phyloP scores from a whole-genome alignment of 768 basidiomycete species.

The Termitomyces sp. region DNA sequence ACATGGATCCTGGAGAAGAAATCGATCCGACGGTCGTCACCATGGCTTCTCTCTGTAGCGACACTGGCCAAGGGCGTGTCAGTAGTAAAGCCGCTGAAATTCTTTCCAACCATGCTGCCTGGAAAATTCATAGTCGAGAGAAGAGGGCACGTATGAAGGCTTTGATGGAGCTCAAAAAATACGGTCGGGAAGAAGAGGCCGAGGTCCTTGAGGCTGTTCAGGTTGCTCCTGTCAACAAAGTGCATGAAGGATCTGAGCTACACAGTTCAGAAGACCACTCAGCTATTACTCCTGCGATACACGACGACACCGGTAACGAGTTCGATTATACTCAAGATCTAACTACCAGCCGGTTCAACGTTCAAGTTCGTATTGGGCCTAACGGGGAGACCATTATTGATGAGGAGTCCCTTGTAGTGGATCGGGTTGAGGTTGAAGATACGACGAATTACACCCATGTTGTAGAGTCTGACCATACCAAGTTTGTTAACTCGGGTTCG shows the following conservation, averaged over 20 bases:
- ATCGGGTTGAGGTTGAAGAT: conserved; percentile 63
- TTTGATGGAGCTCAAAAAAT: conserved; percentile 70
- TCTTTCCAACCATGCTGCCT: conserved; percentile 60
- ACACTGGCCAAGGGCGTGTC: conserved; percentile 73
- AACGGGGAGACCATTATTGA: conserved; percentile 87
- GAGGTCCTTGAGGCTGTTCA: conserved; percentile 17
- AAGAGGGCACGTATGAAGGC: conserved; percentile 58
- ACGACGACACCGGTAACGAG: conserved; percentile 47
- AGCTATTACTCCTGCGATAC: conserved; percentile 14
- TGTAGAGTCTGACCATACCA: conserved; percentile 76
- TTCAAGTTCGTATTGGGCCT: conserved; percentile 82
- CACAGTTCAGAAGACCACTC: conserved; percentile 3
- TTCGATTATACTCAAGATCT: conserved; percentile 69
- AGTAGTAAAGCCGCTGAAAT: conserved; percentile 75
- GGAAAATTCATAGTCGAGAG: conserved; percentile 67
- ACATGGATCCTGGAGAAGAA: conserved; percentile 66
- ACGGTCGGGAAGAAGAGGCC: conserved; percentile 50
- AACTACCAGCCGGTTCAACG: conserved; percentile 68
- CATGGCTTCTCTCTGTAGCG: conserved; percentile 74
- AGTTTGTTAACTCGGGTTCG: conserved; percentile 80
- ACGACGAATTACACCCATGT: conserved; percentile 71
- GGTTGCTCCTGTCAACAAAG: conserved; percentile 14
- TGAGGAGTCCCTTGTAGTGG: conserved; percentile 78
- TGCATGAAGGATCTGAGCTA: conserved; percentile 12
- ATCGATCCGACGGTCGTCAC: conserved; percentile 80